Evolutionary conservation across 768 basidiomycete genomes (phyloP), one percentile per base, ranked within the genome.

Genomic region (Sutorius australiensis): DNA sequence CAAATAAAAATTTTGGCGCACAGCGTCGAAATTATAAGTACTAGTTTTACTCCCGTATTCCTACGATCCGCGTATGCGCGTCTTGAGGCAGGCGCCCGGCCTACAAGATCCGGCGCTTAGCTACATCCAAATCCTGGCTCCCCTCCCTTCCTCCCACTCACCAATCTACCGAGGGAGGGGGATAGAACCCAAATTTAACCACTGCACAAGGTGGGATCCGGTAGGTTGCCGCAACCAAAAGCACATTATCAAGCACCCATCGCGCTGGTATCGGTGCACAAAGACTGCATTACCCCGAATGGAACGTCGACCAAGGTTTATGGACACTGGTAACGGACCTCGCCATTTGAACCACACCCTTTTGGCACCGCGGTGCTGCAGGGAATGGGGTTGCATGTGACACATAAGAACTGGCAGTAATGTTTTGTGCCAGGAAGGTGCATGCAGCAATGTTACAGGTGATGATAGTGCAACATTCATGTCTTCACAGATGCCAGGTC

Each of bases 321-420:
- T 21, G 30, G 30, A 30, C 34, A n/a, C 13, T 6, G 62, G 62
- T 2, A 63, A 19, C 11, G 57, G 57, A 16, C 54, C 63, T 11
- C 59, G 54, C 59, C 59, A 61, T 32, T 64, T 59, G 27, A 44
- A 6, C 62, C 62, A 63, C n/a, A 24, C 19, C 45, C 10, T 38
- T 11, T 28, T 41, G 28, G n/a, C 13, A 39, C 39, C 27, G 21
- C n/a, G 10, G 21, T 12, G 17, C 5, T 1, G 28, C 24, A 19
- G n/a, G 5, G 31, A 8, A 12, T 6, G 3, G 13, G 14, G 5
- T 14, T 1, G 0, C 1, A 6, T 6, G 50, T 21, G n/a, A 21
- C 13, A 32, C 16, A 14, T 34, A 33, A 14, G 5, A 44, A n/a
- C 16, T 19, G 16, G n/a, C 9, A 28, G 27, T 34, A 55, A 8